A percentile compares a stretch with the other conserved stretches of the same genome.
Evolutionary conservation across 1,284 basidiomycete species (phyloP).

Genomic region (Pseudozyma pruni): DNA sequence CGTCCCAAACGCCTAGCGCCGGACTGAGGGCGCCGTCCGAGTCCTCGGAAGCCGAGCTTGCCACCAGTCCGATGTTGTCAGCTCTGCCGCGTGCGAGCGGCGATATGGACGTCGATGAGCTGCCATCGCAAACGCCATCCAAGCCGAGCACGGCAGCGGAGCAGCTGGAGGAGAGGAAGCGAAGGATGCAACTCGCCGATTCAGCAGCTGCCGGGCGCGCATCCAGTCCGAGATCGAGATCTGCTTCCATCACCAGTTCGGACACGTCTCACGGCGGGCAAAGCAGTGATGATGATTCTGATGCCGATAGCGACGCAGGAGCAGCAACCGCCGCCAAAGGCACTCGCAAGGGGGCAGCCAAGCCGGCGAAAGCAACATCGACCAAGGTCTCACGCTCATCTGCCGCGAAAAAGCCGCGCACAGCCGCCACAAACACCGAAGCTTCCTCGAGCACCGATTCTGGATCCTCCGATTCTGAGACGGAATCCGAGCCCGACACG

Average conservation of each 20-base stretch:
- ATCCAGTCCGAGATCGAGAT: constrained; percentile 20
- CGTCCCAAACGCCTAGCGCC: not conserved
- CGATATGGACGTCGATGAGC: constrained; percentile 34
- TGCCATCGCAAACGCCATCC: constrained; percentile 14
- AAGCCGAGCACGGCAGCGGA: constrained; percentile 10
- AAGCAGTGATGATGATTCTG: constrained; percentile 25
- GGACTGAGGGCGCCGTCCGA: constrained; percentile 29
- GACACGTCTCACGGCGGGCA: constrained; percentile 34
- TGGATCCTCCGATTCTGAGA: constrained; percentile 15
- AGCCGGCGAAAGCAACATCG: not conserved
- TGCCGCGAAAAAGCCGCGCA: not conserved
- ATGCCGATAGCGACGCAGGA: constrained; percentile 10
- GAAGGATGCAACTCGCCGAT: constrained; percentile 30
- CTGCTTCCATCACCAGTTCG: constrained; percentile 40
- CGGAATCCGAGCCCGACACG: constrained; percentile 18
- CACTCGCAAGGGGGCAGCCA: not conserved
- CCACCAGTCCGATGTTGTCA: constrained; percentile 44
- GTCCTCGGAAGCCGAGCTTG: constrained; percentile 42
- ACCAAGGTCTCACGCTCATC: constrained; percentile 2
- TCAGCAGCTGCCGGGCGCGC: constrained; percentile 3
- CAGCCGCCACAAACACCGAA: not conserved
- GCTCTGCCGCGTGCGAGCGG: constrained; percentile 29
- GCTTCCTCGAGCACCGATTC: constrained; percentile 4
- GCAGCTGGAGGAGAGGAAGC: constrained; percentile 38
- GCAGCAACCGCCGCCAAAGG: not conserved